phyloP scores from a whole-genome alignment of 164 flowering plant genomes.

The Vitis amurensis region DNA sequence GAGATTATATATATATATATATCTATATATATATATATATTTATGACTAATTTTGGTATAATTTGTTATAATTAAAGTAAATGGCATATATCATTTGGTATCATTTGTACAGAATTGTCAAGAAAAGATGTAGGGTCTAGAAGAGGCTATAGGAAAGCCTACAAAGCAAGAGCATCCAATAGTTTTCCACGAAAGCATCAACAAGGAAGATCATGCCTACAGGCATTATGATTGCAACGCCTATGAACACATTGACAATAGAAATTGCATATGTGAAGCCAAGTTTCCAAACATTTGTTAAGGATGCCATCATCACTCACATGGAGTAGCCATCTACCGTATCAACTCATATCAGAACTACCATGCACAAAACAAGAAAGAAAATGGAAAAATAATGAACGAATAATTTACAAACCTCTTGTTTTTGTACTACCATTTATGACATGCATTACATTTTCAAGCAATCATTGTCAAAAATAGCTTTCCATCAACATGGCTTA shows the following conservation, averaged over 20 bases:
- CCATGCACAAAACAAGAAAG: not conserved
- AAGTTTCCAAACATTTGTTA: constrained; percentile 42
- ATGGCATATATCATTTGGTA: no score
- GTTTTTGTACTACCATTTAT: no score
- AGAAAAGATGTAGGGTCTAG: not conserved
- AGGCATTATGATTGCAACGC: constrained; percentile 21
- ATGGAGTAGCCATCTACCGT: constrained; percentile 28
- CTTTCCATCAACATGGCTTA: no score
- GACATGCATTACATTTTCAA: no score
- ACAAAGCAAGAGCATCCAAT: constrained; percentile 29
- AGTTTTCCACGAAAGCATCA: constrained; percentile 26
- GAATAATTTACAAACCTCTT: no score
- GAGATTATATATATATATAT: no score
- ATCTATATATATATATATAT: no score
- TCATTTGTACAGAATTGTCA: no score
- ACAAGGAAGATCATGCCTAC: constrained; percentile 24
- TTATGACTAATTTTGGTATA: no score
- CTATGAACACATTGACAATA: constrained; percentile 34
- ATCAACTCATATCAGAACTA: constrained; percentile 40
- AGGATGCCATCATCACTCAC: constrained; percentile 34
- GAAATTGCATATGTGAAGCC: constrained; percentile 35
- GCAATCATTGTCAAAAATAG: no score
- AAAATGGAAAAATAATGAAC: no score
- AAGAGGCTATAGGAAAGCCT: constrained; percentile 20
- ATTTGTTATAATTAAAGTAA: no score